phyloP scores from a whole-genome alignment of 2,329 filamentous ascomycete species.

The Diaporthe sp. region DNA sequence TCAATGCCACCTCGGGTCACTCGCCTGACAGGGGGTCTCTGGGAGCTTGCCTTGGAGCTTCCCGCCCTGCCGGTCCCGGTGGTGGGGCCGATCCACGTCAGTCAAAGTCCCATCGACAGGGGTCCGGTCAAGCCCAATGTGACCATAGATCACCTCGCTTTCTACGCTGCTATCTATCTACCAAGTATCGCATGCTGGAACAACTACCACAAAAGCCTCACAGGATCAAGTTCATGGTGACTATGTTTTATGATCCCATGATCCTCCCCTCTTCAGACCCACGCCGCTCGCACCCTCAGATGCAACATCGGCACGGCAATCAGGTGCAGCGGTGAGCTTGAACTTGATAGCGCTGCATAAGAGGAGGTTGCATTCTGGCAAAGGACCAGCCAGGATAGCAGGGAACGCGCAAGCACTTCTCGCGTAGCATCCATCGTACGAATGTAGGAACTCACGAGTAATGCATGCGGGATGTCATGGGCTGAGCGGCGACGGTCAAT shows the following conservation, averaged over 20 bases:
- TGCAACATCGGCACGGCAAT: background rate
- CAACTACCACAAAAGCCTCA: background rate
- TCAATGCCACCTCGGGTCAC: slow-evolving; percentile 26
- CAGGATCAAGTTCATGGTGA: background rate
- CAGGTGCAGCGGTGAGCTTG: background rate
- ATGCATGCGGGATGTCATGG: background rate
- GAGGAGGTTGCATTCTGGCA: background rate
- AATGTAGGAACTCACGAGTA: background rate
- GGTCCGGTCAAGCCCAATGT: background rate
- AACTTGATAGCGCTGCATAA: background rate
- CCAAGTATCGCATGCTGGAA: background rate
- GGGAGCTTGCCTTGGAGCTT: background rate
- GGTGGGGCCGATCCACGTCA: slow-evolving; percentile 33
- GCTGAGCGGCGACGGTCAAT: background rate
- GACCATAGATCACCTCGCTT: background rate
- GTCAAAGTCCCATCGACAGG: background rate
- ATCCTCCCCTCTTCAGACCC: background rate
- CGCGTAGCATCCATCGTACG: background rate
- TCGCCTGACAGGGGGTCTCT: slow-evolving; percentile 2
- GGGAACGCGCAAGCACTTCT: background rate
- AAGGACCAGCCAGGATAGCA: background rate
- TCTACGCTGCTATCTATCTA: background rate
- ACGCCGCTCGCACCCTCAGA: background rate
- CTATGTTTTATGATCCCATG: background rate
- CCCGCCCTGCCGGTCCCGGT: background rate